Base-by-base conservation (phyloP, 1,284 basidiomycete species). In the Microbotryum intermedium region DNA sequence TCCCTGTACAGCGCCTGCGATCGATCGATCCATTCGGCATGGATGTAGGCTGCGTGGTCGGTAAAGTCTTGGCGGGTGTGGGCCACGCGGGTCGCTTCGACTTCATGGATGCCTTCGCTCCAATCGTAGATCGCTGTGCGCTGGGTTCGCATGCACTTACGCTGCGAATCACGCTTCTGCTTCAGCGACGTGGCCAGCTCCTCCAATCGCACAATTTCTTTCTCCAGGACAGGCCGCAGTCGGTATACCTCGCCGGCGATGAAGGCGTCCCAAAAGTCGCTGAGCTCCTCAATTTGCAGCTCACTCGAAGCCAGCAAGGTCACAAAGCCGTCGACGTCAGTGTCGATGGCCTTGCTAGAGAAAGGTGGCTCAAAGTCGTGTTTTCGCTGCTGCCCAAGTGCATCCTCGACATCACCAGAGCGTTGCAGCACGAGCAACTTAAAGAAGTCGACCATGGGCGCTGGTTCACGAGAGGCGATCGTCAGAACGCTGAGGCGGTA, bases 381-480 rank as follows among this genome's bases (percentile, higher is more conserved):
- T 28, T 53, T 48, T 5, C 29, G 25, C 49, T 59, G n/a, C 18
- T 48, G 46, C 3, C 34, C 21, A 4, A 54, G 34, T 3, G 47
- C 46, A 9, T 13, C 43, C n/a, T 62, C 60, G 5, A 58, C 21
- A 4, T 62, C 56, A 25, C 26, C 11, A 34, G 57, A 26, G 9
- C 60, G 42, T 18, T 58, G 47, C 4, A 62, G 56, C 6, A 58
- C 50, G 23, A 59, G 23, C 4, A 62, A 53, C 45, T 58, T 55
- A 49, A 58, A 34, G 7, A 50, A 50, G 43, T 62, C 53, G 8
- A 57, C 29, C 0, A 46, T 29, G 28, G 52, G 5, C 1, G 8
- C 43, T 6, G 43, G 42, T 21, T 45, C 39, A 10, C 16, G 28
- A 4, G 50, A 25, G 1, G 5, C 11, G 9, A 28, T 23, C 1